A percentile compares a stretch with the other conserved stretches of the same genome.
phyloP scores from a whole-genome alignment of 352 stramenopile species.

The Pythium vanterpoolii region DNA sequence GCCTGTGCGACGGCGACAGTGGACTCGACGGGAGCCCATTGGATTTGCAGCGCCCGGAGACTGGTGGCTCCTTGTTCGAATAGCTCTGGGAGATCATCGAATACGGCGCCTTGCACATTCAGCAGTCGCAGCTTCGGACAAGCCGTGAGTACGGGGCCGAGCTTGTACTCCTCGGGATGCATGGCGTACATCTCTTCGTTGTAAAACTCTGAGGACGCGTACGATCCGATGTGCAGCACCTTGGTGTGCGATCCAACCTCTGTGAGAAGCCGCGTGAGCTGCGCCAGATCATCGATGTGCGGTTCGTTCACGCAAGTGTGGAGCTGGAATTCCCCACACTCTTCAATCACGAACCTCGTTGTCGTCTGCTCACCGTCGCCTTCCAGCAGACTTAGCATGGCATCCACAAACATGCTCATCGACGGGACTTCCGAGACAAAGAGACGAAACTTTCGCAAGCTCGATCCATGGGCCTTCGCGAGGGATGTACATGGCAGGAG shows the following conservation, averaged over 20 bases:
- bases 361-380: background rate
- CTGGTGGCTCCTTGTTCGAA: background rate
- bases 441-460: background rate
- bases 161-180: background rate
- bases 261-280: background rate
- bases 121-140: slow-evolving; percentile 9
- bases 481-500: background rate
- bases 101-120: background rate
- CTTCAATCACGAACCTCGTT: background rate
- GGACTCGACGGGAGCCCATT: background rate
- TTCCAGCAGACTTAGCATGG: background rate
- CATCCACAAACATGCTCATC: background rate
- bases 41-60: background rate
- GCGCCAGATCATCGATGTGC: background rate
- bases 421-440: background rate
- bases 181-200: background rate
- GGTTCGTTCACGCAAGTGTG: background rate
- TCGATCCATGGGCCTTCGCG: background rate
- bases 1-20: background rate
- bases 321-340: background rate
- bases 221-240: slow-evolving; percentile 6
- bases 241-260: background rate
- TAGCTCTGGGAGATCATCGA: background rate
- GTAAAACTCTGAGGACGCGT: background rate
- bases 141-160: background rate